Evolutionary conservation across 2,329 filamentous ascomycete genomes (phyloP).

Genomic region (Talaromyces piceae): DNA sequence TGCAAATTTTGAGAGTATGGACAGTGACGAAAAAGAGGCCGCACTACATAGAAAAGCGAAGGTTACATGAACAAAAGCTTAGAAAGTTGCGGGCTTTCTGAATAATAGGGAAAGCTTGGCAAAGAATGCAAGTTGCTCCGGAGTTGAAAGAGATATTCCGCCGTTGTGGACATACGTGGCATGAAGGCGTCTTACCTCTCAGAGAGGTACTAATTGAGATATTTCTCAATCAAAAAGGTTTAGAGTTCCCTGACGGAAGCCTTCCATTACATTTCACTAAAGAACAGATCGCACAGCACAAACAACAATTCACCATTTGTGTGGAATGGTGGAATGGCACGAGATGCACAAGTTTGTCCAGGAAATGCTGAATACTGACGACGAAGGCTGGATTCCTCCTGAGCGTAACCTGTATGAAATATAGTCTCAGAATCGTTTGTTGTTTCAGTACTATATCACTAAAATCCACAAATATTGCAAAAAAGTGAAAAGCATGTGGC

Average conservation of each 20-base stretch:
- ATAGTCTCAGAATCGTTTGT: conserved; percentile 14
- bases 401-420: conserved; percentile 16
- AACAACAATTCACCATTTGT: conserved; percentile 19
- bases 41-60: conserved; percentile 9
- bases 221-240: conserved; percentile 12
- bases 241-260: conserved; percentile 17
- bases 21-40: conserved; percentile 13
- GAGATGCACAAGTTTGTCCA: conserved; percentile 18
- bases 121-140: conserved; percentile 14
- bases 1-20: conserved; percentile 14
- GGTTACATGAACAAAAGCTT: conserved; percentile 16
- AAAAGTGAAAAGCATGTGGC: not conserved
- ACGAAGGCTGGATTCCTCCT: conserved; percentile 22
- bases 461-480: not conserved
- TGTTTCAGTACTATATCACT: conserved; percentile 10
- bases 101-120: conserved; percentile 12
- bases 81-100: conserved; percentile 16
- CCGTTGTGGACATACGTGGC: conserved; percentile 15
- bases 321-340: conserved; percentile 18
- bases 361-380: conserved; percentile 18
- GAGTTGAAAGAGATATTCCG: conserved; percentile 18
- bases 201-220: conserved; percentile 11
- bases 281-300: conserved; percentile 17
- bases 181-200: conserved; percentile 22
- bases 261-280: conserved; percentile 16